These are phyloP conservation scores for Aspergillus indologenus DNA, from an alignment of 495 filamentous ascomycete species.

Conservation along the genomic window DNA sequence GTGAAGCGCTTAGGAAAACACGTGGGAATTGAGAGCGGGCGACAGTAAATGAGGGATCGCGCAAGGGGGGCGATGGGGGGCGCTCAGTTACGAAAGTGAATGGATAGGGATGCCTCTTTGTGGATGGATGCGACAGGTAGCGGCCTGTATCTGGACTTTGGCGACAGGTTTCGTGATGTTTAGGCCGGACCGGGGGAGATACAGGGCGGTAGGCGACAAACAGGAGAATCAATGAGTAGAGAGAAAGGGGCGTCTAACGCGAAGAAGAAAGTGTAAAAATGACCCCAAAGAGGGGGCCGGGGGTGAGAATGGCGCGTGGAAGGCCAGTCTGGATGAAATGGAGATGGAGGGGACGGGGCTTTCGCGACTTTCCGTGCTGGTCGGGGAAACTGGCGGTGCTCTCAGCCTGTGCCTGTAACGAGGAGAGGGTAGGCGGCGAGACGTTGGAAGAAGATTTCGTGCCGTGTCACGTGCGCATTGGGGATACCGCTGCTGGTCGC, in stretches of 20 bases:
- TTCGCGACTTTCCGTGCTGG: constrained; percentile 44
- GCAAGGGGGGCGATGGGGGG: constrained; percentile 16
- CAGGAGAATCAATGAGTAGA: constrained; percentile 29
- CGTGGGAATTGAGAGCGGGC: constrained; percentile 19
- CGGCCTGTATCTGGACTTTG: constrained; percentile 31
- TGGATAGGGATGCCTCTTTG: constrained; percentile 14
- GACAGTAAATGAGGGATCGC: constrained; percentile 25
- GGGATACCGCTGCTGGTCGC: no score
- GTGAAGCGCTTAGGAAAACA: constrained; percentile 16
- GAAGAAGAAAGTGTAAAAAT: constrained; percentile 20
- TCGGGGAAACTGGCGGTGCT: constrained; percentile 44
- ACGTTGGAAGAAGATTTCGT: constrained; percentile 40
- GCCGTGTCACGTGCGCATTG: constrained; percentile 24
- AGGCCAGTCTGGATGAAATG: constrained; percentile 41
- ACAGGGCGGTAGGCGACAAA: constrained; percentile 28
- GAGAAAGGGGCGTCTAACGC: constrained; percentile 23
- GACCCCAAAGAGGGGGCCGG: constrained; percentile 27
- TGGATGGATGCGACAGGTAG: constrained; percentile 31
- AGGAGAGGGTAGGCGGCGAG: constrained; percentile 28
- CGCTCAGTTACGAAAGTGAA: constrained; percentile 15
- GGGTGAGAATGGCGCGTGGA: constrained; percentile 37
- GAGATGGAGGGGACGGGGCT: constrained; percentile 45
- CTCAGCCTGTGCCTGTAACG: constrained; percentile 38
- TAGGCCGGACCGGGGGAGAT: constrained; percentile 22
- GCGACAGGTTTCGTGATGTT: constrained; percentile 39